Conservation (phyloP, 2,329 filamentous ascomycete genomes). For the Nigrospora sphaerica region DNA sequence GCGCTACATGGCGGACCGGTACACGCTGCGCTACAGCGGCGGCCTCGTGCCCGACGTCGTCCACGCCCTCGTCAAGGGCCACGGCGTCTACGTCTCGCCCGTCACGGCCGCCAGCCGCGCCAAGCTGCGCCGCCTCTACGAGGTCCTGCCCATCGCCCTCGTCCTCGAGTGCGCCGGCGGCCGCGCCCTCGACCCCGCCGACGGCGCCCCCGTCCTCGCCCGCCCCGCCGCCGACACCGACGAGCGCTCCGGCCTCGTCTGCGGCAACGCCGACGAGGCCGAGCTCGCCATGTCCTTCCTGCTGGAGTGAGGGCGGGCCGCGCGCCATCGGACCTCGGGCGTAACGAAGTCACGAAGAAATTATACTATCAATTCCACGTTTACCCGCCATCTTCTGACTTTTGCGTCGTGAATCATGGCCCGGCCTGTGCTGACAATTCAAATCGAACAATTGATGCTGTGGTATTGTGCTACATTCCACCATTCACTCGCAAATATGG, state of each 20-base stretch:
- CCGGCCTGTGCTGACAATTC: too few relatives aligned
- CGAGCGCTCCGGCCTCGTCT: constrained; percentile 42
- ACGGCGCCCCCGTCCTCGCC: constrained; percentile 34
- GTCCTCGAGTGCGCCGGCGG: constrained; percentile 55
- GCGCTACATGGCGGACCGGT: constrained; percentile 42
- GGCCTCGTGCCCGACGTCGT: constrained; percentile 55
- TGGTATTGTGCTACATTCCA: too few relatives aligned
- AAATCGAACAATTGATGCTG: too few relatives aligned
- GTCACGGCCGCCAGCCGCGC: constrained; percentile 43
- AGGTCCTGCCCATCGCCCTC: constrained; percentile 53
- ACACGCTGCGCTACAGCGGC: constrained; percentile 54
- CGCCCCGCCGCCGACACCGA: constrained; percentile 31
- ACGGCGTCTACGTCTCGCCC: constrained; percentile 54
- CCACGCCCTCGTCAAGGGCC: constrained; percentile 51
- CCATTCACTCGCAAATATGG: too few relatives aligned
- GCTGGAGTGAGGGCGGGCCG: background rate
- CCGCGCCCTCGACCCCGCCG: constrained; percentile 40
- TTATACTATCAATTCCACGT: too few relatives aligned
- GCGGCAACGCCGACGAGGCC: constrained; percentile 43
- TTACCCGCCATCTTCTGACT: too few relatives aligned
- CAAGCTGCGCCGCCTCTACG: constrained; percentile 52
- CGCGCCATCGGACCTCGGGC: too few relatives aligned
- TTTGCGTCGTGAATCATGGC: too few relatives aligned
- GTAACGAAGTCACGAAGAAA: too few relatives aligned
- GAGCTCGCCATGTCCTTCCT: constrained; percentile 19